Evolutionary conservation across 2,329 filamentous ascomycete genomes (phyloP), one percentile per base, ranked within the genome.

Genomic region (Hymenoscyphus repandus): DNA sequence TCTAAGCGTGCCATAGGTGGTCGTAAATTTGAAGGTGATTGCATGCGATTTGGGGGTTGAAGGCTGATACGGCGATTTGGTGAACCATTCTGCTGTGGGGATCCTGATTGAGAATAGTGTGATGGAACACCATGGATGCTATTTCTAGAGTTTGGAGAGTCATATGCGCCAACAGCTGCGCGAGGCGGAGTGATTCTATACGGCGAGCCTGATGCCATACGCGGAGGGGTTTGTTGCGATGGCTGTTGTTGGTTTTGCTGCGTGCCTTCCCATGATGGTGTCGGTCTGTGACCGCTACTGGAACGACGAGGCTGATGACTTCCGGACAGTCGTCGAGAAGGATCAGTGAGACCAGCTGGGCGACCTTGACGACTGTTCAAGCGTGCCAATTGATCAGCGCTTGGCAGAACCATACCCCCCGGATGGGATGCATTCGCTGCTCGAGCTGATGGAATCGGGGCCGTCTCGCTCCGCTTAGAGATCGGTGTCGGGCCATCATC

Each of bases 1-100:
- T 83, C 78, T 1, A 83, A 69, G 1, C 76, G 73, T 52, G 77
- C 72, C n/a, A 74, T 73, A 0, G 73, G 71, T 3, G 78, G 76
- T 11, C 74, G 61, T 7, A 60, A 43, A 45, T 59, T 33, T 71
- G 73, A 10, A 75, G 41, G 38, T 27, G 76, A 54, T 76, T 76
- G 12, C 73, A 74, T 34, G 76, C 58, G 45, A 51, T 56, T 50
- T 17, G 51, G 47, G 34, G 42, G 50, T 43, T 38, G 54, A 37
- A 49, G 32, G 18, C 50, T 58, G 11, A 54, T 20, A 12, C 54
- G 56, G 10, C 55, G 57, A 43, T 57, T 52, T 44, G 51, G 54
- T 13, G 51, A 54, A 18, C 48, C 48, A 13, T 31, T 2, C 2
- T 44, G 55, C 46, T 57, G 53, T 44, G 48, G 55, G 11, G 52